A percentile compares a stretch with the other conserved stretches of the same genome.
These are phyloP conservation scores for Lentinus brumalis DNA, from an alignment of 768 basidiomycete genomes.

Conservation along the genomic window DNA sequence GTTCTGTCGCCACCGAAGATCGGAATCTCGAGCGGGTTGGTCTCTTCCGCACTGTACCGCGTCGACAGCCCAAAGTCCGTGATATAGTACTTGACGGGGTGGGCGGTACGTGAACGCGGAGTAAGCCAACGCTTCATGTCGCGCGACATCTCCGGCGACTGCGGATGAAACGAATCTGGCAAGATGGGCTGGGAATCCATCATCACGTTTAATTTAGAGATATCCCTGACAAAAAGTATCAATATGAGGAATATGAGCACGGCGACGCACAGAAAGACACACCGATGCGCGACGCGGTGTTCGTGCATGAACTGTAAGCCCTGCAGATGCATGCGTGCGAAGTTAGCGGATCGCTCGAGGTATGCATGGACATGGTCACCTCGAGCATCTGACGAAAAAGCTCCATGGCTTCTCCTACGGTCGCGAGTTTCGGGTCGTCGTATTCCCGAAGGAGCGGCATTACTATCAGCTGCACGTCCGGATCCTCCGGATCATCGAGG, in stretches of 20 bases:
- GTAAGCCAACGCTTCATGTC: slow-evolving; percentile 10
- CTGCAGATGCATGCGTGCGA: slow-evolving; percentile 18
- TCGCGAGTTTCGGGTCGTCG: slow-evolving; percentile 35
- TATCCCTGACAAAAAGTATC: slow-evolving; percentile 15
- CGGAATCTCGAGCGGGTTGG: slow-evolving; percentile 25
- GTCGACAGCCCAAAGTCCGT: slow-evolving; percentile 29
- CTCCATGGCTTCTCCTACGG: slow-evolving; percentile 38
- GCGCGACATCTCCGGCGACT: background rate
- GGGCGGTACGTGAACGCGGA: slow-evolving; percentile 22
- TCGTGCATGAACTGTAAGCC: slow-evolving; percentile 41
- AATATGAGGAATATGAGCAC: background rate
- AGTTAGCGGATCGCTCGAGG: background rate
- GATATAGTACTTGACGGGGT: slow-evolving; percentile 30
- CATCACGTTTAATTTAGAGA: slow-evolving; percentile 19
- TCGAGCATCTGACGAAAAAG: slow-evolving; percentile 38
- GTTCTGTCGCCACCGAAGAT: slow-evolving; percentile 22
- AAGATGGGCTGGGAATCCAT: slow-evolving; percentile 22
- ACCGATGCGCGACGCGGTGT: slow-evolving; percentile 41
- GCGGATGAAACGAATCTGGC: slow-evolving; percentile 22
- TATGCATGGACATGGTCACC: slow-evolving; percentile 17
- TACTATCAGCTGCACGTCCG: slow-evolving; percentile 29
- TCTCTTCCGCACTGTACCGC: slow-evolving; percentile 28
- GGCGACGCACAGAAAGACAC: background rate
- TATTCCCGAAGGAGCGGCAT: slow-evolving; percentile 34
- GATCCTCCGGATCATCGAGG: slow-evolving; percentile 14